Percentiles rank a stretch among this genome's conserved stretches.
These are phyloP conservation scores for Cornus kousa DNA, from an alignment of 148 eudicot species.

Conservation along the genomic window DNA sequence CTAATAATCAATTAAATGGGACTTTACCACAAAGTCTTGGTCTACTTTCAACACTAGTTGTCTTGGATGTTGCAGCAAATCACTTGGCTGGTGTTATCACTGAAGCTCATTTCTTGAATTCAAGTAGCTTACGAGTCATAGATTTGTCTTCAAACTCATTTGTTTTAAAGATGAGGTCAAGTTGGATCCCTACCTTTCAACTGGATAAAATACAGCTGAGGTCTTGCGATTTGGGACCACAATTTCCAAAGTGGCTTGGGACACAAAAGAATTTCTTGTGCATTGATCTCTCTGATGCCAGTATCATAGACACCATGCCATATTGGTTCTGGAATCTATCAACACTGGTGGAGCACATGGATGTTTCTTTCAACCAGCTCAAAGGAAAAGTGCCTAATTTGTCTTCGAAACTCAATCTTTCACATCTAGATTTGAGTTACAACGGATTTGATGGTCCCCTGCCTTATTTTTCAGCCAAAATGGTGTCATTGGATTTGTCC, in stretches of 20 bases:
- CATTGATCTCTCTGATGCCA: background rate
- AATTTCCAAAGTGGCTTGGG: slow-evolving; percentile 1
- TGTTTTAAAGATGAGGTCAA: background rate
- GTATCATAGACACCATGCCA: background rate
- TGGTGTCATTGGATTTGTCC: background rate
- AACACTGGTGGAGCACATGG: background rate
- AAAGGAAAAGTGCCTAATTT: background rate
- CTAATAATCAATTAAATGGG: background rate
- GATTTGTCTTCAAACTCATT: background rate
- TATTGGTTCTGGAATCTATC: slow-evolving; percentile 4
- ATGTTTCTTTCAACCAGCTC: background rate
- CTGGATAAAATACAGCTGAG: background rate
- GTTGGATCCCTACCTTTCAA: background rate
- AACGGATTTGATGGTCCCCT: background rate
- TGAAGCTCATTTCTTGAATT: background rate
- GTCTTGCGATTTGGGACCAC: background rate
- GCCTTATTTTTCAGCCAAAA: background rate
- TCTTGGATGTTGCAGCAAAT: background rate
- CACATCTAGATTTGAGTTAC: background rate
- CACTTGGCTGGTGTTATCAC: background rate
- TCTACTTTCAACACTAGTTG: background rate
- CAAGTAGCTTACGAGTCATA: background rate
- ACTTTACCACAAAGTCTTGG: background rate
- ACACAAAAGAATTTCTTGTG: background rate
- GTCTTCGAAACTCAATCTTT: background rate